Evolutionary conservation across 2,329 filamentous ascomycete species (phyloP), one percentile per base, ranked within the genome.

Genomic region (Aureobasidium subglaciale): DNA sequence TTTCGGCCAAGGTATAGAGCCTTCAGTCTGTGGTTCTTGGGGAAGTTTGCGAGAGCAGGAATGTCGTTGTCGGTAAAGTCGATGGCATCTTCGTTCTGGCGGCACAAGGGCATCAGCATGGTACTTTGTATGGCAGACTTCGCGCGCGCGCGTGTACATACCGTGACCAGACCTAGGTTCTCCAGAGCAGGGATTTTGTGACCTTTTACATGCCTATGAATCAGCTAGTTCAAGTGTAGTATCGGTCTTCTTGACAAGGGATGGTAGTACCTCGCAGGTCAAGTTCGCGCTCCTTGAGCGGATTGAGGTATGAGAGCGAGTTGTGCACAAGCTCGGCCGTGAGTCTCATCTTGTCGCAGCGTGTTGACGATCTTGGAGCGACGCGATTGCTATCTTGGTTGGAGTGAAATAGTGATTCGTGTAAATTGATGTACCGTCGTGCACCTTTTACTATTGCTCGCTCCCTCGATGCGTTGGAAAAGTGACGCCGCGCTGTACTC

Each of bases 41-140:
- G 93, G 70, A 99, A 96, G 75, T 96, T 96, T 62, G 85, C 86
- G 61, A 99, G 82, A 48, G 86, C 78, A 64, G 88, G 84, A 67
- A 99, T 92, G 73, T 96, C 91, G 73, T 99, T 99, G 78, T 99
- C 93, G 72, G 93, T 97, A 67, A 99, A 86, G 76, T 99, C 93
- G 78, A 99, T 95, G 62, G 89, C 85, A 77, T 97, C 93, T 81
- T 95, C 90, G 65, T 91, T 89, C 89, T 95, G 65, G 15, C 8
- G 15, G 32, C 22, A 49, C 45, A 43, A 48, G 3, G 27, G 4
- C 27, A 27, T 61, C 41, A 57, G 41, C 40, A 15, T n/a, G 16
- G 11, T 20, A 30, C 10, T 15, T 34, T 1, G 22, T 7, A n/a
- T 22, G 11, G 40, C 13, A 10, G 18, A 4, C 13, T 16, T 3